Evolutionary conservation across 148 eudicot species (phyloP), one percentile per base, ranked within the genome.

Genomic region (Rhododendron ferrugineum): DNA sequence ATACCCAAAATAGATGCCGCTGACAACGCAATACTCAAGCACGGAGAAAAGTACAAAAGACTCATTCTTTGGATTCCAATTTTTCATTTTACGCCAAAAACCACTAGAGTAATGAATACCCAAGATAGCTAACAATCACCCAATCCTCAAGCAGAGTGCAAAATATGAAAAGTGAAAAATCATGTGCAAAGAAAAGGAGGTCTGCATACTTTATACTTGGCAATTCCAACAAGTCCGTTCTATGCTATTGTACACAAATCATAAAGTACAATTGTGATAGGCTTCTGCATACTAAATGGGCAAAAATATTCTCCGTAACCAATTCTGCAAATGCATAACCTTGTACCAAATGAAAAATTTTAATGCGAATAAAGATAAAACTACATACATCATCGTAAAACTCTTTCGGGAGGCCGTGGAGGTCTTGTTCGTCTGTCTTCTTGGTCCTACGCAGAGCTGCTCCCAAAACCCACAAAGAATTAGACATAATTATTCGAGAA

Each of bases 361-460:
- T 30, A 28, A 68, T 7, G 4, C 3, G 34, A 68, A 26, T 28
- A 11, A 68, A 68, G 72, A 70, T 70, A 28, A 30, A 62, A 15
- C 46, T 46, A 86, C 93, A 79, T 89, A 97, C 98, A 90, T 97
- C 99, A 80, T 97, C 94, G 82, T 97, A 92, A 80, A 90, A 94
- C 85, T 97, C 96, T 88, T 96, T 93, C 5, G 99, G 88, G 79
- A 97, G 89, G 15, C 94, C 96, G 15, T 89, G 56, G 37, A 93
- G 81, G 64, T 93, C 96, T 82, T 88, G 92, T 66, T 95, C 95
- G 87, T 91, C 91, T 54, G 91, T 87, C 82, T 88, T 88, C 88
- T 95, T 92, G 84, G 91, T 81, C 62, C 87, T 88, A 82, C 88
- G 84, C 87, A 91, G 72, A 82, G 80, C 91, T 82, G 85, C 30